Evolutionary conservation across 2,329 filamentous ascomycete species (phyloP), one percentile per base, ranked within the genome.

Genomic region (Cytospora paraplurivora): DNA sequence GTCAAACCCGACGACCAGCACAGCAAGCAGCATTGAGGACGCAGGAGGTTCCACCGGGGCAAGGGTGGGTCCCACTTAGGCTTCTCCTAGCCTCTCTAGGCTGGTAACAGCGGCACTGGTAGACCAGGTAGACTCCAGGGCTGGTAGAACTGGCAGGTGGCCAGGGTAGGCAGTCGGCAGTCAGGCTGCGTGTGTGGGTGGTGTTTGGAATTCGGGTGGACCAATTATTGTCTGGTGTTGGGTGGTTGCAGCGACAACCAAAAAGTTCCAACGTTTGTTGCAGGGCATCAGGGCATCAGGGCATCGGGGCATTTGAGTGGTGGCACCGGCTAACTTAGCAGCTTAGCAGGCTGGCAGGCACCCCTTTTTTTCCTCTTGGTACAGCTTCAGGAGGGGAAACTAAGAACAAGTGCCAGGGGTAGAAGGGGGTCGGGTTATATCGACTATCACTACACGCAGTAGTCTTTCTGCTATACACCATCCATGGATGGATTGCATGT

Each of bases 31-130:
- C 27, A 27, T 27, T 27, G 27, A 27, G 27, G 27, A 27, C n/a
- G n/a, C 27, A 33, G 51, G 41, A 41, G 58, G 54, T 38, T 61
- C 37, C 51, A 55, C 51, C 35, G 59, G 58, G 54, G 59, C 50
- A 51, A 12, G 12, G 34, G 56, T 27, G 44, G 44, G 59, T 55
- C 51, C 51, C 57, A 59, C 57, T 53, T 44, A 35, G 44, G 44
- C 34, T 27, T 27, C 27, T 27, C 27, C 27, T 27, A 27, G 21
- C 59, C 51, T 37, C 51, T 61, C 58, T 61, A 38, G 50, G 53
- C 51, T 53, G 41, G 59, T 32, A 44, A 37, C 41, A 15, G 51
- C 59, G 19, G 59, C 38, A 55, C 54, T 41, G 51, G 7, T 33
- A 27, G n/a, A n/a, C n/a, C n/a, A n/a, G n/a, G n/a, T n/a, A n/a